These are phyloP conservation scores for Pisolithus marmoratus DNA, from an alignment of 768 basidiomycete genomes.

Conservation along the genomic window DNA sequence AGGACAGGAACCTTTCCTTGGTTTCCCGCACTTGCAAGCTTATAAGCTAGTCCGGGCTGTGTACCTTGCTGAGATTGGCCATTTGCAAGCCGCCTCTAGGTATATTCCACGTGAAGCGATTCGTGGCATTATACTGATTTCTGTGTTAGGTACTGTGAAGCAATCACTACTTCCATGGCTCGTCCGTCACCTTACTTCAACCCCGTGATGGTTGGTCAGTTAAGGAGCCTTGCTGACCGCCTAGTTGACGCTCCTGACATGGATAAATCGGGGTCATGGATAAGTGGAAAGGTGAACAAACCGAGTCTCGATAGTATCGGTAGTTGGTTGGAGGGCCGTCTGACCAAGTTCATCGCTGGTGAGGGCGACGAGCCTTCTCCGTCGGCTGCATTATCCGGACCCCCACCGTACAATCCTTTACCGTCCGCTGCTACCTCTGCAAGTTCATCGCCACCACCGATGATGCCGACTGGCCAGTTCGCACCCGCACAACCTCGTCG, in stretches of 20 bases:
- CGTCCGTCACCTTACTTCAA: constrained; percentile 66
- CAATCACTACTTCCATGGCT: constrained; percentile 63
- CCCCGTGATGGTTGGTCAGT: constrained; percentile 58
- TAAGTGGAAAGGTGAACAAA: constrained; percentile 77
- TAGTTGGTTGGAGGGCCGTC: constrained; percentile 85
- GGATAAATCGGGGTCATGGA: constrained; percentile 83
- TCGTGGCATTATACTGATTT: constrained; percentile 1
- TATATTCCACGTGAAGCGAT: constrained; percentile 23
- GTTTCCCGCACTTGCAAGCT: constrained; percentile 81
- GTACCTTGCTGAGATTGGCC: constrained; percentile 74
- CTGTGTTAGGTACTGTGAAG: constrained; percentile 84
- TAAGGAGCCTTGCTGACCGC: constrained; percentile 75
- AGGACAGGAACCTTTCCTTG: constrained; percentile 81
- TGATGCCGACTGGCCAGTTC: constrained; percentile 33
- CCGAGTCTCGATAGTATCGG: constrained; percentile 91
- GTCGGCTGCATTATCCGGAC: constrained; percentile 52
- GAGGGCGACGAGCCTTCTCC: constrained; percentile 54
- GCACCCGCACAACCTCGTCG: constrained; percentile 40
- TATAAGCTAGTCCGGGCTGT: constrained; percentile 80
- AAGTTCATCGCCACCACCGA: constrained; percentile 70
- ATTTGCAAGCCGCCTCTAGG: constrained; percentile 72
- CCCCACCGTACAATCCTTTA: constrained; percentile 91
- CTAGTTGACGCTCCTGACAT: constrained; percentile 64
- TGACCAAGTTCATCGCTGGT: constrained; percentile 94
- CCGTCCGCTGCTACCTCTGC: constrained; percentile 74